A percentile compares a stretch with the other conserved stretches of the same genome.
Evolutionary conservation across 371 early-diverging fungal species (phyloP).

Genomic region (Blakeslea trispora): DNA sequence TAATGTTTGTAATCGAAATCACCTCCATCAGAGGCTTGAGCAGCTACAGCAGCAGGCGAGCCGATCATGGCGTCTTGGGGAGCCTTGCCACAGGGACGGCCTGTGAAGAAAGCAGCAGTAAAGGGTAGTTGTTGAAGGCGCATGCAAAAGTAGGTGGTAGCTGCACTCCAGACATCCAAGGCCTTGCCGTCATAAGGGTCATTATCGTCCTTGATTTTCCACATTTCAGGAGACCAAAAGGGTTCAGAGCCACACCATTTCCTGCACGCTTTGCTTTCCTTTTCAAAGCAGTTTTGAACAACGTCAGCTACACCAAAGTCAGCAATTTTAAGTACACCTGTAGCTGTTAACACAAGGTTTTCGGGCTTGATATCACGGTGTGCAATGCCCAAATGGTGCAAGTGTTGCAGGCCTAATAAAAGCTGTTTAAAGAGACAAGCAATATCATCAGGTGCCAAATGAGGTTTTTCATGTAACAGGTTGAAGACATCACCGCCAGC

Average conservation of each 20-base stretch:
- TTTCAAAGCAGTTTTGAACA: slow-evolving; percentile 81
- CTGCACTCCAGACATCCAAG: slow-evolving; percentile 85
- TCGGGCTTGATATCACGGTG: slow-evolving; percentile 90
- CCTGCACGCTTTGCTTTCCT: slow-evolving; percentile 62
- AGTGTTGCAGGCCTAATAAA: slow-evolving; percentile 92
- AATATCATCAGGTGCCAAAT: slow-evolving; percentile 44
- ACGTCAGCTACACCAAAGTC: slow-evolving; percentile 98
- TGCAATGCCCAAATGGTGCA: slow-evolving; percentile 91
- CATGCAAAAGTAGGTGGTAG: slow-evolving; percentile 82
- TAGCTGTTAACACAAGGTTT: slow-evolving; percentile 86
- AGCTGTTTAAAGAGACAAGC: slow-evolving; percentile 81
- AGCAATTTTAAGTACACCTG: slow-evolving; percentile 91
- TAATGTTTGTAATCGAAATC: slow-evolving; percentile 32
- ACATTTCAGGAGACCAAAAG: slow-evolving; percentile 89
- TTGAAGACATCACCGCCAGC: slow-evolving; percentile 65
- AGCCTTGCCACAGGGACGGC: slow-evolving; percentile 20
- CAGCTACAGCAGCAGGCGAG: slow-evolving; percentile 40
- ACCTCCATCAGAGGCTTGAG: slow-evolving; percentile 32
- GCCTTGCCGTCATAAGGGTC: slow-evolving; percentile 73
- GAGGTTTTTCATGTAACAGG: slow-evolving; percentile 47
- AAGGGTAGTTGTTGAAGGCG: slow-evolving; percentile 71
- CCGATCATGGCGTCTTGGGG: slow-evolving; percentile 23
- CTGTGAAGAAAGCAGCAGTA: slow-evolving; percentile 39
- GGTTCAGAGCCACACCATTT: slow-evolving; percentile 88
- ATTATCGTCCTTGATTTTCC: slow-evolving; percentile 51